Evolutionary conservation across 2,329 filamentous ascomycete species (phyloP).

Genomic region (Cordyceps cicadae): DNA sequence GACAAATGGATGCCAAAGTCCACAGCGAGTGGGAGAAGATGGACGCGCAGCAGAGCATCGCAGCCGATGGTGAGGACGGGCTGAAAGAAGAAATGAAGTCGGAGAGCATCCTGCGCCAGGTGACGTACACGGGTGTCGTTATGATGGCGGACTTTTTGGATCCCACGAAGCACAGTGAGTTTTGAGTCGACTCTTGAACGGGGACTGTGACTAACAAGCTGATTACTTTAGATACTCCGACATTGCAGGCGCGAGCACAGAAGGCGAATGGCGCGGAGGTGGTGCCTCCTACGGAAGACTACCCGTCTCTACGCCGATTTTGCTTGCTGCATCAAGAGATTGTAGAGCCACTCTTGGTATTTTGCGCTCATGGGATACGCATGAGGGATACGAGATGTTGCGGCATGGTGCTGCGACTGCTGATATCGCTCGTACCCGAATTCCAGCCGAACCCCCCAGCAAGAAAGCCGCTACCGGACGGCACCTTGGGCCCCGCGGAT

Average conservation of each 20-base stretch:
- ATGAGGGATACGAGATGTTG: constrained; percentile 88
- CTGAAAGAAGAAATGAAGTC: constrained; percentile 96
- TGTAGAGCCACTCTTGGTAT: constrained; percentile 80
- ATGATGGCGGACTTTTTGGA: constrained; percentile 88
- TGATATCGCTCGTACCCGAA: constrained; percentile 75
- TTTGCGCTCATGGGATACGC: constrained; percentile 82
- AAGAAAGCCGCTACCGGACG: constrained; percentile 16
- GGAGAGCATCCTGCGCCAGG: constrained; percentile 86
- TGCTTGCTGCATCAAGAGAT: constrained; percentile 70
- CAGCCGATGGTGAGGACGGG: constrained; percentile 62
- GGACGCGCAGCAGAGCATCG: constrained; percentile 51
- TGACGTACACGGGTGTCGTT: constrained; percentile 86
- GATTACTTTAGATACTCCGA: constrained; percentile 23
- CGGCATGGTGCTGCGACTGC: constrained; percentile 74
- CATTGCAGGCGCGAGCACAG: constrained; percentile 18
- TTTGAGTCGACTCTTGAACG: not conserved
- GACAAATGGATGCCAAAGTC: constrained; percentile 81
- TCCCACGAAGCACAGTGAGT: constrained; percentile 57
- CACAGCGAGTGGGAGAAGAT: constrained; percentile 79
- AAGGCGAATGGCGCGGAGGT: constrained; percentile 14
- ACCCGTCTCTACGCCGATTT: constrained; percentile 66
- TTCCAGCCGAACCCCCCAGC: constrained; percentile 43
- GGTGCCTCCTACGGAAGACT: constrained; percentile 27
- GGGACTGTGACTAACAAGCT: not conserved
- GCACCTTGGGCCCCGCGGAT: constrained; percentile 20